Conservation (phyloP, 305 asterid species). For the Fraxinus greggii region DNA sequence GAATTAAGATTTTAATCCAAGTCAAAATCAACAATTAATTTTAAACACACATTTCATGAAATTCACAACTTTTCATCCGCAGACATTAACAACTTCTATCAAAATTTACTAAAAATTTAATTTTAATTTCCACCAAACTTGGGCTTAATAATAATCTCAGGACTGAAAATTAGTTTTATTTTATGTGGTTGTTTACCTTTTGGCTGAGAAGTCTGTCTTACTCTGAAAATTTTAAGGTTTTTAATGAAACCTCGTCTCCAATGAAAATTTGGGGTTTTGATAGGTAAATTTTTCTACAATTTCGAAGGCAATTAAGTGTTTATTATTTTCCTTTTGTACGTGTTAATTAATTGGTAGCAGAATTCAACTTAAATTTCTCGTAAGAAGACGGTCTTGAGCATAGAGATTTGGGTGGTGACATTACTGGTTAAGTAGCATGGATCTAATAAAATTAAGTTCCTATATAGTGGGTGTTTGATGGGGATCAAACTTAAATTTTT, state of each 20-base stretch:
- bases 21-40: too few species aligned
- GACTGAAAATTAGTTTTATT: neutral
- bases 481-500: too few species aligned
- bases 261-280: neutral
- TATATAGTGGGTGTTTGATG: too few species aligned
- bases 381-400: too few species aligned
- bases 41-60: too few species aligned
- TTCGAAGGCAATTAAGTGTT: neutral
- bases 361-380: too few species aligned
- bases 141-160: neutral
- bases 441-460: neutral
- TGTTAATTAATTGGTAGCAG: too few species aligned
- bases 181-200: neutral
- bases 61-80: too few species aligned
- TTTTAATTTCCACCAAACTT: too few species aligned
- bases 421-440: neutral
- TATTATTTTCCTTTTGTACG: neutral
- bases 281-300: neutral
- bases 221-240: neutral
- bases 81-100: too few species aligned
- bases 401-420: neutral
- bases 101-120: too few species aligned
- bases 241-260: neutral
- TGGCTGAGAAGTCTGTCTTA: neutral
- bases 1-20: too few species aligned